A percentile compares a stretch with the other conserved stretches of the same genome.
phyloP scores from a whole-genome alignment of 148 eudicot genomes.

The Diospyros lotus region DNA sequence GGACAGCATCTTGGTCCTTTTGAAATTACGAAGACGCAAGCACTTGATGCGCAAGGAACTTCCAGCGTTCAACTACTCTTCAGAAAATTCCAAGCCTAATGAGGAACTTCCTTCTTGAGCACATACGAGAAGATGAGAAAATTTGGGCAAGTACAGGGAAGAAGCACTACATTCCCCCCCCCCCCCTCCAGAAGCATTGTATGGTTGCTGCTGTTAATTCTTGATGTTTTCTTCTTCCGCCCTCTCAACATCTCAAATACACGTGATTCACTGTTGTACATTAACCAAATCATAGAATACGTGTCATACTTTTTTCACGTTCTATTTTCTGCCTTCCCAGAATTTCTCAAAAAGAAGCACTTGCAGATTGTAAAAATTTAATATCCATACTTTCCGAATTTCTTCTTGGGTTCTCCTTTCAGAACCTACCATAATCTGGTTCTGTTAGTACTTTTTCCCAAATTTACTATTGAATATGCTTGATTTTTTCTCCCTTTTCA shows the following conservation, averaged over 20 bases:
- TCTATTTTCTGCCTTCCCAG: not conserved
- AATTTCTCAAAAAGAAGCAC: not conserved
- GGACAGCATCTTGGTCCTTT: conserved; percentile 61
- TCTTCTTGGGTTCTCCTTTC: no score
- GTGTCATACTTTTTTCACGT: not conserved
- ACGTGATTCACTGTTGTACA: not conserved
- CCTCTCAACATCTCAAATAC: not conserved
- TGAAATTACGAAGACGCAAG: conserved; percentile 78
- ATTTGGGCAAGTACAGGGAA: conserved; percentile 7
- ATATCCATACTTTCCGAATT: no score
- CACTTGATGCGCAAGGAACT: conserved; percentile 86
- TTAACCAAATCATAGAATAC: not conserved
- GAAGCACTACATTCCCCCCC: not conserved
- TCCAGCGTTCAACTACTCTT: conserved; percentile 25
- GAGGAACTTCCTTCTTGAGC: conserved; percentile 19
- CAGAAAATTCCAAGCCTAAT: conserved; percentile 11
- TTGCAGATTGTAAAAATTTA: not conserved
- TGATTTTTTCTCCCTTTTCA: no score
- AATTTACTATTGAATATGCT: no score
- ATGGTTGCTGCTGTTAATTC: not conserved
- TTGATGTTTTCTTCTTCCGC: not conserved
- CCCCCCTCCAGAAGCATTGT: not conserved
- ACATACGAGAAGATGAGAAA: not conserved
- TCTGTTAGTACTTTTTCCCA: not conserved
- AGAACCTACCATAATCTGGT: not conserved